A percentile compares a stretch with the other conserved stretches of the same genome.
Conservation (phyloP, 2,329 filamentous ascomycete genomes). For the Cladosporium halotolerans region DNA sequence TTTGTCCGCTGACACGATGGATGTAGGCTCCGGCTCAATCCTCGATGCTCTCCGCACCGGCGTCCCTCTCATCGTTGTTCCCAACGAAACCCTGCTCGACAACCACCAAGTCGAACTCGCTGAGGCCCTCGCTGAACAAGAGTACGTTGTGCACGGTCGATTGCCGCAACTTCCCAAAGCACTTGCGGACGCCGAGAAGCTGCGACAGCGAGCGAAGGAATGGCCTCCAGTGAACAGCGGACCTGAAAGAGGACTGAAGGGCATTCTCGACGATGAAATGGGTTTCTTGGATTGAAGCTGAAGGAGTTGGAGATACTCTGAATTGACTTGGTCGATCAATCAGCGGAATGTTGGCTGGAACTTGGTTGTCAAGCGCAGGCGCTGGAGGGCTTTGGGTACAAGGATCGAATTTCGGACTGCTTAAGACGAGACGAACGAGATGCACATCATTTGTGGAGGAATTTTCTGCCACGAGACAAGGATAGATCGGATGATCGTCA, state of each 20-base stretch:
- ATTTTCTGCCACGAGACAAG: no score
- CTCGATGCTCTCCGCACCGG: constrained; percentile 71
- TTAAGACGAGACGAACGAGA: no score
- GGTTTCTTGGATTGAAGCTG: constrained; percentile 45
- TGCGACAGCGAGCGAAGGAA: constrained; percentile 36
- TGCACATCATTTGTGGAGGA: no score
- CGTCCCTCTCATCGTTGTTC: constrained; percentile 78
- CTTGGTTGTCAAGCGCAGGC: no score
- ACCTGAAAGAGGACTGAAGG: constrained; percentile 40
- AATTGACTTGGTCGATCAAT: background rate
- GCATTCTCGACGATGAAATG: constrained; percentile 53
- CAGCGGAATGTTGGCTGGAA: background rate
- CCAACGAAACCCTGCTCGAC: constrained; percentile 73
- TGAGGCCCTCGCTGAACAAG: constrained; percentile 62
- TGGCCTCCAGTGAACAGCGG: constrained; percentile 49
- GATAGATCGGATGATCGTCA: no score
- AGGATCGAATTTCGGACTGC: background rate
- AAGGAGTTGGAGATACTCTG: background rate
- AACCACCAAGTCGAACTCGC: constrained; percentile 91
- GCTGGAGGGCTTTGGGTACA: background rate
- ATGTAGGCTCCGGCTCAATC: constrained; percentile 77
- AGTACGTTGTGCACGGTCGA: constrained; percentile 68
- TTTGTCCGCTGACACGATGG: background rate
- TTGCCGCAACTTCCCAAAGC: constrained; percentile 50
- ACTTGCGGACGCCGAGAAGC: constrained; percentile 43